Evolutionary conservation across 148 eudicot species (phyloP).

Genomic region (Fagopyrum tataricum): DNA sequence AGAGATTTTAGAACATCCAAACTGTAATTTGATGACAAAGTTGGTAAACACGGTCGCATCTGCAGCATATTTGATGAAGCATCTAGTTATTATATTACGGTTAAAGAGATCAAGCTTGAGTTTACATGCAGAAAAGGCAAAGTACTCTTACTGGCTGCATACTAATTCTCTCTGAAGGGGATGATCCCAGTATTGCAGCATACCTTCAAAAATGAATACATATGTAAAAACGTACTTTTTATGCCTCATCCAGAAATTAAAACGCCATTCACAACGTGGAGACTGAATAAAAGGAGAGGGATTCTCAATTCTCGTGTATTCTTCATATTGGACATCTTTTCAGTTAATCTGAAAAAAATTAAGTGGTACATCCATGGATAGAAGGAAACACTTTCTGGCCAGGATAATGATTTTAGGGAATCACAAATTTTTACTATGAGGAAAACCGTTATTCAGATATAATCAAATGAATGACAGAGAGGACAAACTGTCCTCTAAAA

Average conservation of each 20-base stretch:
- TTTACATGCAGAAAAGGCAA: neutral
- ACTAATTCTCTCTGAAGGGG: slow-evolving; percentile 61
- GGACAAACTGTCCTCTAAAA: neutral
- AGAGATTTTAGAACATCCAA: slow-evolving; percentile 43
- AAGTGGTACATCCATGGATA: too few species aligned
- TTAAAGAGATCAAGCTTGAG: neutral
- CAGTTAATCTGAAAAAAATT: too few species aligned
- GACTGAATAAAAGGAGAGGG: neutral
- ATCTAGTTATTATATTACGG: slow-evolving; percentile 3
- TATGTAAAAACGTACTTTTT: neutral
- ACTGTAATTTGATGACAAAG: slow-evolving; percentile 43
- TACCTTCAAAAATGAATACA: slow-evolving; percentile 46
- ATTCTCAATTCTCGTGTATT: too few species aligned
- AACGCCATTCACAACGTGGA: neutral
- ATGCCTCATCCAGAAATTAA: neutral
- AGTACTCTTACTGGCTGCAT: slow-evolving; percentile 59
- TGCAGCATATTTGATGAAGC: slow-evolving; percentile 27
- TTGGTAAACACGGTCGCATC: slow-evolving; percentile 78
- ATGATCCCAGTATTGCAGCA: slow-evolving; percentile 90
- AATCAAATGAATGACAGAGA: neutral
- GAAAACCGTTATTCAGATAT: too few species aligned
- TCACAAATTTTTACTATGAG: too few species aligned
- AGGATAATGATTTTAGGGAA: too few species aligned
- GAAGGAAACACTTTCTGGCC: too few species aligned
- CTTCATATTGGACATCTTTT: too few species aligned